Base-by-base conservation (phyloP, 140 eudicot species). In the Anethum foeniculum region DNA sequence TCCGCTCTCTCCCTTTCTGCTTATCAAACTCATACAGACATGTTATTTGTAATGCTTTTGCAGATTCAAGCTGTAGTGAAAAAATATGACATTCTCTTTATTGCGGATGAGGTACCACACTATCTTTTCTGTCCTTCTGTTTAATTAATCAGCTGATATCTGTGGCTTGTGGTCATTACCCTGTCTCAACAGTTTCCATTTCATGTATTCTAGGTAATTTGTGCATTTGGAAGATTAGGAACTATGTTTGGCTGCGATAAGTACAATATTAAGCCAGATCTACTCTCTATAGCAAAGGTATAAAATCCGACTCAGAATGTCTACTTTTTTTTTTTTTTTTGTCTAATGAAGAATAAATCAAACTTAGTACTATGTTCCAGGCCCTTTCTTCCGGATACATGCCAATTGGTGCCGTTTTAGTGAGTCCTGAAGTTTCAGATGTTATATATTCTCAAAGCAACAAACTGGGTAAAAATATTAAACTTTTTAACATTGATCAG, bases 321-420 rank as follows among this genome's bases (percentile, higher is more conserved):
- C 13, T 18, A 32, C 46, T 41, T 41, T 41, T 2, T 41, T 41
- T 41, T 41, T 41, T 41, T 2, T 41, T 41, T 41, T 41, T 41
- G 46, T 41, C 46, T 41, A 41, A 41, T 41, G 46, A 41, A 41
- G 46, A 41, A 41, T 41, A 2, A 13, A 15, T 36, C 8, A 54
- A 23, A 25, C 9, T 15, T 14, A 13, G 16, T 6, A 38, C 13
- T 8, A 32, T 41, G 43, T 68, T 81, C n/a, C 95, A 95, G 99
- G 99, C 99, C 27, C 95, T 95, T 48, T 95, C 99, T 30, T 95
- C 99, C n/a, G 97, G 90, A 75, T 95, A 95, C 84, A 81, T 95
- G 92, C 99, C 99, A 25, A 95, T 95, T 77, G 99, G 99, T 86
- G 99, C 99, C 71, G 91, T 92, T 84, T 91, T 95, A 80, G 91